phyloP scores from a whole-genome alignment of 2,329 filamentous ascomycete species.

The Penicillium sp. region DNA sequence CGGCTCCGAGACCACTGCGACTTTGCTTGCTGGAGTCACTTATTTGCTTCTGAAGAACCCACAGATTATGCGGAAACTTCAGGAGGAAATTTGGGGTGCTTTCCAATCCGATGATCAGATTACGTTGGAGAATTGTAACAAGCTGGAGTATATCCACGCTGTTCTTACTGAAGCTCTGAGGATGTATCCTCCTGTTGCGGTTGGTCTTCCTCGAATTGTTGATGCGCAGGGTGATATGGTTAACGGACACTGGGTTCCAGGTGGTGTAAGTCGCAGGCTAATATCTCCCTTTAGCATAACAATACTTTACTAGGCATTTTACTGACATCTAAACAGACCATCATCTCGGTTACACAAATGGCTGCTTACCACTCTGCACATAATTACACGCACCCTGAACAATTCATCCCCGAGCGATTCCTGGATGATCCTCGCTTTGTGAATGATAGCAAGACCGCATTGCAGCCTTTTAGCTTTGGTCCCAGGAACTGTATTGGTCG shows the following conservation, averaged over 20 bases:
- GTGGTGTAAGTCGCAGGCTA: neutral
- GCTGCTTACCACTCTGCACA: neutral
- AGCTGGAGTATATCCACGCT: neutral
- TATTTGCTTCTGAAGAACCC: neutral
- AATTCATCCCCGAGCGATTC: conserved; percentile 15
- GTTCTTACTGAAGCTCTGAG: neutral
- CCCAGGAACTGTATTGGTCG: neutral
- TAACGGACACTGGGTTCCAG: neutral
- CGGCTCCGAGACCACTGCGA: neutral
- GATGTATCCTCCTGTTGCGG: neutral
- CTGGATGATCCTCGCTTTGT: conserved; percentile 34
- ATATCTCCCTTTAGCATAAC: neutral
- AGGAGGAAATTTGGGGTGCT: neutral
- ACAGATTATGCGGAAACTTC: neutral
- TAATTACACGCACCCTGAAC: neutral
- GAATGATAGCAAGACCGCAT: conserved; percentile 45
- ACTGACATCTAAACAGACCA: neutral
- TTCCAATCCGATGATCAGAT: neutral
- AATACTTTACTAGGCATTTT: neutral
- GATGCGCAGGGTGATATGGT: neutral
- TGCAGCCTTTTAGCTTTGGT: conserved; percentile 53
- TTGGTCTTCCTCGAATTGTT: neutral
- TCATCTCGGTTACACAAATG: neutral
- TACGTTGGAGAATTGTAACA: neutral
- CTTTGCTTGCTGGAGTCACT: neutral